Evolutionary conservation across 176 grass and related monocot species (phyloP), one percentile per base, ranked within the genome.

Genomic region (Zea mays): DNA sequence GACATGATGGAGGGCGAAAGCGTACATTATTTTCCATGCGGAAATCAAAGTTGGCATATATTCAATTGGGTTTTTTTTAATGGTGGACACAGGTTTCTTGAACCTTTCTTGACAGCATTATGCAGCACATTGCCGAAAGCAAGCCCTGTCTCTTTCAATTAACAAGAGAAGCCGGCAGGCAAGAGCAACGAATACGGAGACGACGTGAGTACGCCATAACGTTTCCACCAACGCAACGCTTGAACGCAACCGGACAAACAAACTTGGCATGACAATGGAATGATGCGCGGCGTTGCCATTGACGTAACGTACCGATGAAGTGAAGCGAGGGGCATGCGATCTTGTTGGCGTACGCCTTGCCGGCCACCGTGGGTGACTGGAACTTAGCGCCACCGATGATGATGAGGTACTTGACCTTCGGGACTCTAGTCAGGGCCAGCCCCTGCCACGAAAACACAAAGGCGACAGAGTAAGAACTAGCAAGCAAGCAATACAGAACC

Each of bases 341-440:
- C 71, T 85, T 85, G 62, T 82, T 67, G 43, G 78, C 67, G 57
- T 99, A 99, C 1, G 96, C 92, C 55, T 92, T 90, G 11, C 90
- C 89, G 10, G 71, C 83, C 34, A 98, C 20, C 17, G 55, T 59
- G 0, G 59, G 73, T 10, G 81, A 88, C 48, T 0, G 73, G 72
- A 98, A 98, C 71, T 78, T 79, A 57, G 85, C 96, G 7, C 96
- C 96, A 0, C 85, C 88, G 71, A 98, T 92, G 68, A 95, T 90
- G 11, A 98, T 38, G 38, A 98, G 11, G 45, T 74, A 87, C 78
- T 95, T 98, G 63, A 95, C 64, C 82, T 94, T 92, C 1, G 89
- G 92, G 7, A 90, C 89, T 71, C 79, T 92, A 47, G 92, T 95
- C 60, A 98, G 79, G 36, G 96, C 96, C 77, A 89, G 1, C 0